Conservation (phyloP, 116 monocot genomes). For the Thalassia testudinum region DNA sequence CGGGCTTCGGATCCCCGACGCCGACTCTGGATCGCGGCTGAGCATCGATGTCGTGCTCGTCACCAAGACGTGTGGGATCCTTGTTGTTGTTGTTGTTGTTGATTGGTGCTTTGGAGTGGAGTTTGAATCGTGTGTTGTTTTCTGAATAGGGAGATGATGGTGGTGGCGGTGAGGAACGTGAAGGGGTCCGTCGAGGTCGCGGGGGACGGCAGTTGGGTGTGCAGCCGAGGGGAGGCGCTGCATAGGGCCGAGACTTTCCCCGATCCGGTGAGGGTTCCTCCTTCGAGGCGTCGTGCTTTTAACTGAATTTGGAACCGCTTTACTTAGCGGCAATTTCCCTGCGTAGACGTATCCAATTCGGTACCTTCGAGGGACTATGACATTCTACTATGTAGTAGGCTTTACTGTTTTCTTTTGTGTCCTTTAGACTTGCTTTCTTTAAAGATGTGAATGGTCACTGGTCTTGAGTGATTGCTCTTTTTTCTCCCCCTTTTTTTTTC, state of each 20-base stretch:
- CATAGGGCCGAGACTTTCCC: conserved; percentile 23
- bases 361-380: too few relatives aligned
- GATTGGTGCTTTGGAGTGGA: too few relatives aligned
- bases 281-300: background rate
- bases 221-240: conserved; percentile 20
- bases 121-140: too few relatives aligned
- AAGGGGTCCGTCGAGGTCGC: conserved; percentile 42
- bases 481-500: too few relatives aligned
- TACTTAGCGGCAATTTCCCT: too few relatives aligned
- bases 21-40: conserved; percentile 44
- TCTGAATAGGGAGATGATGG: conserved; percentile 53
- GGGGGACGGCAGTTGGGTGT: conserved; percentile 61
- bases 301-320: too few relatives aligned
- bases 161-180: conserved; percentile 57
- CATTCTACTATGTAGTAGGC: too few relatives aligned
- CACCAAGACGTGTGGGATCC: conserved; percentile 26
- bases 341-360: too few relatives aligned
- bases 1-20: conserved; percentile 85
- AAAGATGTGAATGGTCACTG: too few relatives aligned
- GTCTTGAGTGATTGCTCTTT: too few relatives aligned
- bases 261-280: conserved; percentile 42
- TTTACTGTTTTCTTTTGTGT: too few relatives aligned
- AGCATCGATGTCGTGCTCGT: conserved; percentile 72
- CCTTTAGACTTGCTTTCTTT: too few relatives aligned
- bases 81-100: background rate